phyloP scores from a whole-genome alignment of 257 asterid genomes.

The Plectranthus barbatus region DNA sequence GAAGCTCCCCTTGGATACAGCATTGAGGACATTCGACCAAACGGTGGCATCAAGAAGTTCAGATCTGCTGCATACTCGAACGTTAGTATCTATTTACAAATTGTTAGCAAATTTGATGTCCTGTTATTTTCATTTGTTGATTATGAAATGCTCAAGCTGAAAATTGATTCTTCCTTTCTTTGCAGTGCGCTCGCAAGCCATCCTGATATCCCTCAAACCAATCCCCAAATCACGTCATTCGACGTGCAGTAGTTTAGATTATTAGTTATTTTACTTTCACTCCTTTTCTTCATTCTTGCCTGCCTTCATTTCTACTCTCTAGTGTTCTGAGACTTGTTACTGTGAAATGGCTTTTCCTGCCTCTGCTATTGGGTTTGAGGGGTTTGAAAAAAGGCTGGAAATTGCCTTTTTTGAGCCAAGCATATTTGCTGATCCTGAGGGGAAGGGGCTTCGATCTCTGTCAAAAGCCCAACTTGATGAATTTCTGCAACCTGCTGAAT shows the following conservation, averaged over 20 bases:
- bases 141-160: not conserved
- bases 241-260: constrained; percentile 41
- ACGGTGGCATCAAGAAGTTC: constrained; percentile 94
- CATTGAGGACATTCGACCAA: constrained; percentile 91
- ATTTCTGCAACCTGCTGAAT: constrained; percentile 67
- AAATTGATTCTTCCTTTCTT: not conserved
- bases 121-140: not conserved
- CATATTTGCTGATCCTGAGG: constrained; percentile 69
- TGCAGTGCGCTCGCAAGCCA: constrained; percentile 98
- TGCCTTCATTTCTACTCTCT: constrained; percentile 22
- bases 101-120: not conserved
- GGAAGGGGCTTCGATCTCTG: constrained; percentile 63
- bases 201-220: constrained; percentile 53
- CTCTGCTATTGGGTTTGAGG: constrained; percentile 83
- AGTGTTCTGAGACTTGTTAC: not conserved
- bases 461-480: constrained; percentile 63
- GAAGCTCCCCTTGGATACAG: constrained; percentile 94
- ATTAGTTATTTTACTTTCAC: constrained; percentile 21
- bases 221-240: constrained; percentile 27
- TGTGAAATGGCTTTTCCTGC: constrained; percentile 47
- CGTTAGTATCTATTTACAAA: constrained; percentile 31
- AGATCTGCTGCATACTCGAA: constrained; percentile 97
- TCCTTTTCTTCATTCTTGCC: constrained; percentile 59
- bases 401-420: constrained; percentile 60
- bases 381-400: constrained; percentile 83